These are phyloP conservation scores for Cochlearia excelsa DNA, from an alignment of 345 rosid species.

Conservation along the genomic window DNA sequence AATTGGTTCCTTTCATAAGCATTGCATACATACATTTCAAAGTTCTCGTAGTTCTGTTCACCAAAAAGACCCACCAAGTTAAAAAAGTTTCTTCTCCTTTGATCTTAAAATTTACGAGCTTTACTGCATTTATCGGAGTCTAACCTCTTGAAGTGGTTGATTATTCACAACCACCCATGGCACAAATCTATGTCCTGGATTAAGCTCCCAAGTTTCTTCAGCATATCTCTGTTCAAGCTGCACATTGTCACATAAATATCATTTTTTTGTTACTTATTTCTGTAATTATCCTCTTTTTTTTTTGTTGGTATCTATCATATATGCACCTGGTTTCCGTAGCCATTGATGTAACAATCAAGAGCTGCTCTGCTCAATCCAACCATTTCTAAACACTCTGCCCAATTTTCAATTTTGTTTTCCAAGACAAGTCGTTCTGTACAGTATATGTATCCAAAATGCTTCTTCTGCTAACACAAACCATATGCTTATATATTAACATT, in stretches of 20 bases:
- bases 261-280: no score
- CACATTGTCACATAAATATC: not conserved
- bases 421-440: conserved; percentile 49
- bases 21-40: conserved; percentile 51
- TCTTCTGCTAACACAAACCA: conserved; percentile 29
- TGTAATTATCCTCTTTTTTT: no score
- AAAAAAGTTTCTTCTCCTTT: not conserved
- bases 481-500: no score
- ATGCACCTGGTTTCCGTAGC: conserved; percentile 48
- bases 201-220: conserved; percentile 49
- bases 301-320: no score
- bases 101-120: conserved; percentile 5
- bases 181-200: conserved; percentile 59
- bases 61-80: conserved; percentile 10
- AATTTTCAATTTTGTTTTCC: conserved; percentile 40
- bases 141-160: conserved; percentile 55
- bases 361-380: conserved; percentile 42
- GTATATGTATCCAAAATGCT: conserved; percentile 50
- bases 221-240: conserved; percentile 57
- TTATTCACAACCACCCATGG: conserved; percentile 68
- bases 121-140: not conserved
- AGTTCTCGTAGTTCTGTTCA: conserved; percentile 52
- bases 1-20: conserved; percentile 46
- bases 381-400: not conserved
- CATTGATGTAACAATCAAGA: conserved; percentile 53